A percentile compares a stretch with the other conserved stretches of the same genome.
Conservation (phyloP, 208 protist genomes). For the Tritrichomonas foetus region DNA sequence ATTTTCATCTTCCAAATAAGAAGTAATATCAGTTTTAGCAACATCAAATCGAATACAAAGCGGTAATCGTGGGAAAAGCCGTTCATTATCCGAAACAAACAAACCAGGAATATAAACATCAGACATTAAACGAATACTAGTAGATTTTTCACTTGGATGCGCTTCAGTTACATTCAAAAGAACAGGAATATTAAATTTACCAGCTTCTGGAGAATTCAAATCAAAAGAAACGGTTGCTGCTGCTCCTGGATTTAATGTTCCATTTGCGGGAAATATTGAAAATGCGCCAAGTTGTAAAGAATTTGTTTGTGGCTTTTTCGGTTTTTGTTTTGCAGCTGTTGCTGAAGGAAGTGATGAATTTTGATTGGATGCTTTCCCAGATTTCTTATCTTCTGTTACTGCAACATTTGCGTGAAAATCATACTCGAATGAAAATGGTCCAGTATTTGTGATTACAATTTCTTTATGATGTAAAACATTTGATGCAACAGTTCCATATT, state of each 20-base stretch:
- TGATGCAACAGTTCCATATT: not conserved
- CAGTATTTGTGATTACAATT: not conserved
- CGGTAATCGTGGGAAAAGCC: not conserved
- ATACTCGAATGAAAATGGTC: constrained; percentile 8
- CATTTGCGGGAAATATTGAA: not conserved
- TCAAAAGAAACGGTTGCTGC: not conserved
- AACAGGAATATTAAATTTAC: not conserved
- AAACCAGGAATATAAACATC: not conserved
- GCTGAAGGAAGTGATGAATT: too few relatives aligned
- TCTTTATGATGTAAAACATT: not conserved
- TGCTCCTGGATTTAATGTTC: not conserved
- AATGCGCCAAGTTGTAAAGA: not conserved
- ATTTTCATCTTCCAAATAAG: constrained; percentile 7
- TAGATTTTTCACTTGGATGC: not conserved
- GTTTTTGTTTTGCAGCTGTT: not conserved
- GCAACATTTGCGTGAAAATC: not conserved
- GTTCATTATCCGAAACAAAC: not conserved
- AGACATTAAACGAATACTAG: not conserved
- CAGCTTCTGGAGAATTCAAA: not conserved
- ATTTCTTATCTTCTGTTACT: not conserved
- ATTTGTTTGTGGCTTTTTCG: too few relatives aligned
- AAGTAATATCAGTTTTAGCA: not conserved
- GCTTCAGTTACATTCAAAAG: not conserved
- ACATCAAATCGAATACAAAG: not conserved
- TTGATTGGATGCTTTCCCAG: not conserved